These are phyloP conservation scores for Aspergillus asperescens DNA, from an alignment of 495 filamentous ascomycete species.

Conservation along the genomic window DNA sequence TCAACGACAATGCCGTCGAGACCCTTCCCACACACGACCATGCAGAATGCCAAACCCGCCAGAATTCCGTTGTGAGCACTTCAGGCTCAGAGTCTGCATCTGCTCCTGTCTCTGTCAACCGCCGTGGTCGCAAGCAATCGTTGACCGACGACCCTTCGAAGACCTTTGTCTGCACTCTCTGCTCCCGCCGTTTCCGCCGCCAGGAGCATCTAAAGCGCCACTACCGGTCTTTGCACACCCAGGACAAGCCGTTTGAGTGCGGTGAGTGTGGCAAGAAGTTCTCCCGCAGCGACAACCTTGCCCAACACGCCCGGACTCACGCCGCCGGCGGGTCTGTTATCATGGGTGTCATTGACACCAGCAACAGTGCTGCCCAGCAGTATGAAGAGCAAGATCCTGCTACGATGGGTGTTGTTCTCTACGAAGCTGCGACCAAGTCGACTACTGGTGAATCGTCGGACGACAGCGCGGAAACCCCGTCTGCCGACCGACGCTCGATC, in stretches of 20 bases:
- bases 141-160: conserved; percentile 97
- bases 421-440: conserved; percentile 57
- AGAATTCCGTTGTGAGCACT: conserved; percentile 15
- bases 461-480: conserved; percentile 41
- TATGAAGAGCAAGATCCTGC: conserved; percentile 55
- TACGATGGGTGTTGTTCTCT: conserved; percentile 65
- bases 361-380: conserved; percentile 48
- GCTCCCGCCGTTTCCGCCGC: conserved; percentile 93
- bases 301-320: conserved; percentile 93
- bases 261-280: conserved; percentile 98
- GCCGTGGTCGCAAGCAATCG: conserved; percentile 97
- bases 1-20: conserved; percentile 13
- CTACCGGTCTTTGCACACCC: conserved; percentile 95
- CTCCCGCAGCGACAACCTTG: conserved; percentile 93
- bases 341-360: conserved; percentile 75
- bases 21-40: conserved; percentile 10
- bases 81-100: conserved; percentile 35
- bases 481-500: conserved; percentile 44
- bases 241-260: conserved; percentile 98
- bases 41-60: conserved; percentile 14
- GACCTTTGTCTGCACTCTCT: conserved; percentile 94
- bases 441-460: conserved; percentile 50
- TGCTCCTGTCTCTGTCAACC: conserved; percentile 65
- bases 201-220: conserved; percentile 99
- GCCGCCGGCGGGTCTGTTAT: conserved; percentile 83